Evolutionary conservation across 805 yeast species (phyloP), one percentile per base, ranked within the genome.

Genomic region (Saturnispora galanensis): DNA sequence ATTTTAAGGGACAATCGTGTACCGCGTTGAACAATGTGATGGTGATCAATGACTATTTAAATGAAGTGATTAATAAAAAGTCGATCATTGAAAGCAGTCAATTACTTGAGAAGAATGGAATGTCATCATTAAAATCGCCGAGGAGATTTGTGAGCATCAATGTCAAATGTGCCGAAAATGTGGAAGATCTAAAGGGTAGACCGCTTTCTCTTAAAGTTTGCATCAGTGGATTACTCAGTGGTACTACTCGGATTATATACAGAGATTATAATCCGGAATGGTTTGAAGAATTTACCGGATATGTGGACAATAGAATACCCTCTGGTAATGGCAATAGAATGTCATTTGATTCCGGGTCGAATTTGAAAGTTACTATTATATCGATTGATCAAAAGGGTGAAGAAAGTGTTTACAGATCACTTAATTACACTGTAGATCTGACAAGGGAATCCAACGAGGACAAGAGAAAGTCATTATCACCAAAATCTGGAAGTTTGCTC

Each of bases 221-320:
- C 26, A 42, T 58, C 9, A 44, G 50, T 3, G 65, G 64, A 1
- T 49, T 50, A 6, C 40, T 55, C 5, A 51, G 47, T 33, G 58
- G 55, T 15, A 78, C 76, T 48, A 89, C 97, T 0, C 69, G 84
- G 52, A 73, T 80, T 0, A 67, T 84, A 4, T 67, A 70, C 29
- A 75, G 75, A 44, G 75, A 79, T 4, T 64, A 73, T 31, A 77
- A 79, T 53, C 96, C 97, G 0, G 75, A 73, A 12, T 90, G 94
- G 94, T 84, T 85, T 54, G 96, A 89, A 64, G 84, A 83, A 46
- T 85, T 87, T 58, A 95, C 87, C 58, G 47, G 50, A 3, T 46
- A 49, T 33, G 48, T 54, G 6, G 41, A 46, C 13, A 44, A 41
- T n/a, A 50, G 16, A 38, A 11, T 46, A 46, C 11, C 16, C 28